phyloP scores from a whole-genome alignment of 306 rosid genomes.

The Trichosanthes cucumerina region DNA sequence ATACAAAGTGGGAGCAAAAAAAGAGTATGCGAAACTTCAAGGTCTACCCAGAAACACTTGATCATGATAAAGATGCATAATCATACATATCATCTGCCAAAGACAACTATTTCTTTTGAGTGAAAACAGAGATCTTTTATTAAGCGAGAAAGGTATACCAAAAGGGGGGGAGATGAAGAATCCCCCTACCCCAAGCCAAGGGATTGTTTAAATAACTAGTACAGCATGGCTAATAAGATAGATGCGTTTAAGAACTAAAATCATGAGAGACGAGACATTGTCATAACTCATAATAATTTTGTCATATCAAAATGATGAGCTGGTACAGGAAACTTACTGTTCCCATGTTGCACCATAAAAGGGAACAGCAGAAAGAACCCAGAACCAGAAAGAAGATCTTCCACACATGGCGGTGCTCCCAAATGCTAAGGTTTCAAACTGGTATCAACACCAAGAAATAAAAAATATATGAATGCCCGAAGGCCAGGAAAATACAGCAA shows the following conservation, averaged over 20 bases:
- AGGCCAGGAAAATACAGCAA: not conserved
- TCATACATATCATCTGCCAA: not conserved
- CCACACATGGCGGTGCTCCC: slow-evolving; percentile 97
- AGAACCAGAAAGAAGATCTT: slow-evolving; percentile 83
- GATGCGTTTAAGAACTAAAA: not conserved
- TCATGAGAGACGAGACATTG: not conserved
- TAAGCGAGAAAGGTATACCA: not conserved
- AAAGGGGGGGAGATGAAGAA: not conserved
- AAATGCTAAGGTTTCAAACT: slow-evolving; percentile 87
- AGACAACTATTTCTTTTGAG: not conserved
- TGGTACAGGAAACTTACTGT: slow-evolving; percentile 49
- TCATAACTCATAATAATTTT: not conserved
- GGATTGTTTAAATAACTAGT: not conserved
- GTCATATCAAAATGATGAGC: not conserved
- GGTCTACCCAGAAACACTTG: not conserved
- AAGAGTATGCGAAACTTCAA: not conserved
- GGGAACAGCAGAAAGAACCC: slow-evolving; percentile 89
- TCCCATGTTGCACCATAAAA: slow-evolving; percentile 97
- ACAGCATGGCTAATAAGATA: not conserved
- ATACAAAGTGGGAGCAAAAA: not conserved
- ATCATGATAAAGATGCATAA: not conserved
- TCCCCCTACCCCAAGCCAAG: not conserved
- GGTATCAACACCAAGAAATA: slow-evolving; percentile 14
- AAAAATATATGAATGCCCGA: not conserved
- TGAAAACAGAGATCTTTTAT: not conserved